A percentile compares a stretch with the other conserved stretches of the same genome.
phyloP scores from a whole-genome alignment of 1,139 yeast species.

The Candida pseudocylindracea region DNA sequence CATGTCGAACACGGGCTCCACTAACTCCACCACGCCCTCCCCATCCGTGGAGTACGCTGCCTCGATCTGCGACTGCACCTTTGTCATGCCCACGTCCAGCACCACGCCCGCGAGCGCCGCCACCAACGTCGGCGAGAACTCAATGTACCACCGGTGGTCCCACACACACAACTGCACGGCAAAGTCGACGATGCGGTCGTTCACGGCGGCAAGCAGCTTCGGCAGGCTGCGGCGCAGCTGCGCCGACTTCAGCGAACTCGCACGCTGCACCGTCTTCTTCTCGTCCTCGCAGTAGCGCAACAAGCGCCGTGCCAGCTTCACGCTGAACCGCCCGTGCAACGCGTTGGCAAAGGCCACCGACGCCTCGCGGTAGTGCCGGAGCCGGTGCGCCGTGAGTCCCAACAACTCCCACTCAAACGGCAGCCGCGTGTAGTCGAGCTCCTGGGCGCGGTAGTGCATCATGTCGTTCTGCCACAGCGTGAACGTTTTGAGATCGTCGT shows the following conservation, averaged over 20 bases:
- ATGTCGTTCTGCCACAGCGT: slow-evolving; percentile 84
- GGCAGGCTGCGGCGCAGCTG: slow-evolving; percentile 2
- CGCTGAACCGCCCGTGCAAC: slow-evolving; percentile 55
- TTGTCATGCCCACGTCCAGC: slow-evolving; percentile 56
- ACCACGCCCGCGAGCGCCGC: slow-evolving; percentile 35
- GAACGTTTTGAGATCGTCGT: slow-evolving; percentile 73
- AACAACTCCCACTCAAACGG: slow-evolving; percentile 89
- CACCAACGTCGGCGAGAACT: slow-evolving; percentile 53
- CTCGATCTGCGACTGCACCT: slow-evolving; percentile 53
- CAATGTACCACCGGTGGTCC: slow-evolving; percentile 96
- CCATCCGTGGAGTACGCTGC: slow-evolving; percentile 30
- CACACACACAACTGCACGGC: slow-evolving; percentile 67
- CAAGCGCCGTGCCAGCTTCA: slow-evolving; percentile 20
- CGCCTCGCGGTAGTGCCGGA: slow-evolving; percentile 64
- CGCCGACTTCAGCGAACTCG: slow-evolving; percentile 14
- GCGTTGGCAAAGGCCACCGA: slow-evolving; percentile 69
- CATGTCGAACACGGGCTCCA: neutral
- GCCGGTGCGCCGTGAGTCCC: slow-evolving; percentile 61
- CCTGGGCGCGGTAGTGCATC: slow-evolving; percentile 41
- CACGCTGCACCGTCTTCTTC: slow-evolving; percentile 40
- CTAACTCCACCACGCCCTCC: neutral
- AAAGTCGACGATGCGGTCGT: slow-evolving; percentile 44
- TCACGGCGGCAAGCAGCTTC: slow-evolving; percentile 23
- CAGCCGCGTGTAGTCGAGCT: slow-evolving; percentile 52
- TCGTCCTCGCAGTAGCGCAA: slow-evolving; percentile 23